Conservation (phyloP, 257 asterid species). For the Scutellaria barbata region DNA sequence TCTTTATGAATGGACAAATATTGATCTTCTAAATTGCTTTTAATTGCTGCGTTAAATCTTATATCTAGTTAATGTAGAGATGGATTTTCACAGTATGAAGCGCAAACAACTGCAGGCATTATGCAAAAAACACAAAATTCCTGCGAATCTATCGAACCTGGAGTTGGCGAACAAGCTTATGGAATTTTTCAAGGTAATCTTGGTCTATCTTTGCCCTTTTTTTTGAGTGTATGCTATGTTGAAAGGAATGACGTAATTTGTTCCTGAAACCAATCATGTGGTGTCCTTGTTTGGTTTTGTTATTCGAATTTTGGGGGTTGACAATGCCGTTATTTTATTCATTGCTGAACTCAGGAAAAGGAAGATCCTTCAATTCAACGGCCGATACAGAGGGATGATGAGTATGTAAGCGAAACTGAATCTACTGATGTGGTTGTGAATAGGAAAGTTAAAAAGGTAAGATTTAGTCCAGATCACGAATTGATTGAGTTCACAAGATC, state of each 20-base stretch:
- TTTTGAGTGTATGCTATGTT: background rate
- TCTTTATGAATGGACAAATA: background rate
- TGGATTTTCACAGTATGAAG: conserved; percentile 67
- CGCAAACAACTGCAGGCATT: conserved; percentile 63
- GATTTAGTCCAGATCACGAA: conserved; percentile 63
- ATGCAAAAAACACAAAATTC: conserved; percentile 67
- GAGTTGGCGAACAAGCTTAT: conserved; percentile 63
- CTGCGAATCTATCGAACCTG: conserved; percentile 65
- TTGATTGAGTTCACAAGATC: conserved; percentile 54
- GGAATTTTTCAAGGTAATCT: conserved; percentile 49
- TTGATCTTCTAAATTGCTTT: background rate
- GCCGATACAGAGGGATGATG: conserved; percentile 37
- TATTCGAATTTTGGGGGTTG: background rate
- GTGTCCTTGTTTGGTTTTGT: background rate
- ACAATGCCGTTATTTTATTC: background rate
- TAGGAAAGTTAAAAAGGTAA: conserved; percentile 55
- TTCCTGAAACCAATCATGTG: background rate
- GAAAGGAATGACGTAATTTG: background rate
- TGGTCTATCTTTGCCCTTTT: background rate
- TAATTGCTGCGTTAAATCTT: no score
- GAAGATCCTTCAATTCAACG: conserved; percentile 42
- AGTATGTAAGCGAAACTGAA: conserved; percentile 41
- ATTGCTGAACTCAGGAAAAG: conserved; percentile 40
- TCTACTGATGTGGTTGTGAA: conserved; percentile 18
- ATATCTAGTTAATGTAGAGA: conserved; percentile 24